These are phyloP conservation scores for Chamaecyparis obtusa DNA, from an alignment of 75 land plant genomes.

Conservation along the genomic window DNA sequence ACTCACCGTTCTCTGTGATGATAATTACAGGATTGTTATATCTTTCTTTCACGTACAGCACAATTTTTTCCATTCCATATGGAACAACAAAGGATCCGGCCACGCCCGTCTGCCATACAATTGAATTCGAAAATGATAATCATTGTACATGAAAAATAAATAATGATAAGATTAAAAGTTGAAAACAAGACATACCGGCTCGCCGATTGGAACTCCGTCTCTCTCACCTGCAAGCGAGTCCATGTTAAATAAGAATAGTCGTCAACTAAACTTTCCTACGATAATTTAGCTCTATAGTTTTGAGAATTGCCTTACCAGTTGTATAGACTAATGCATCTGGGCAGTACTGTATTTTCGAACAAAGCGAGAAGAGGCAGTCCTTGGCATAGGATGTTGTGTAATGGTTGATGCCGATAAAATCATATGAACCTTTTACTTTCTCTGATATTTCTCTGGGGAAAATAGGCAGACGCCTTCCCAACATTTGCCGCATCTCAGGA, in stretches of 20 bases:
- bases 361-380: neutral
- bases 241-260: neutral
- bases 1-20: conserved; percentile 34
- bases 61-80: conserved; percentile 21
- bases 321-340: neutral
- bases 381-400: conserved; percentile 25
- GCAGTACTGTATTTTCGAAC: neutral
- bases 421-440: conserved; percentile 31
- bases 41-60: conserved; percentile 13
- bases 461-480: conserved; percentile 30
- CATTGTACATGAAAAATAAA: neutral
- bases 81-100: conserved; percentile 5
- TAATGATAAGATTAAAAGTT: too few relatives aligned
- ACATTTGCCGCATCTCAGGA: conserved; percentile 21
- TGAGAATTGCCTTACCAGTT: neutral
- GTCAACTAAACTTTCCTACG: too few relatives aligned
- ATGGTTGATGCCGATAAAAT: conserved; percentile 58
- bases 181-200: conserved; percentile 18
- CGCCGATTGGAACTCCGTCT: conserved; percentile 44
- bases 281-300: too few relatives aligned
- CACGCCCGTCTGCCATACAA: neutral
- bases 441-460: conserved; percentile 22
- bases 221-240: conserved; percentile 17
- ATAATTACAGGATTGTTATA: conserved; percentile 27
- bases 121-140: too few relatives aligned